Evolutionary conservation across 73 alveolate genomes (phyloP), one percentile per base, ranked within the genome.

Genomic region (Urostyla sp.): DNA sequence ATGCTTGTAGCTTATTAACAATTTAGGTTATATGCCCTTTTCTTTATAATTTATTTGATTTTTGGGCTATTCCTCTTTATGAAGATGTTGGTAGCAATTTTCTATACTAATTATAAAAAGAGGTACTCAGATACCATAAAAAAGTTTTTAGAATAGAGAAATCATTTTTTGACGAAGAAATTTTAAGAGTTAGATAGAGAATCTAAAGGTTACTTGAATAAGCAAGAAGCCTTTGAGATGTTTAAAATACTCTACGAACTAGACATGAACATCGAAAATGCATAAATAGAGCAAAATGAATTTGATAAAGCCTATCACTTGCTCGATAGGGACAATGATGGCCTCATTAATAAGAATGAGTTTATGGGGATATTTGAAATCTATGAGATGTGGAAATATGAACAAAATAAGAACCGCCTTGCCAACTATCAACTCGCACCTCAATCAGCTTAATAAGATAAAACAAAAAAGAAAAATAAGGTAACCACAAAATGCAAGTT

Each of bases 1-100:
- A 86, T 86, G 94, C 77, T 86, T 13, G 87, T 83, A 10, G 94
- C 94, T 2, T 78, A 66, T 48, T 69, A 78, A 26, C 6, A 52
- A 37, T 50, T 32, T 36, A 34, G 87, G 18, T 21, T 48, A 0
- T 37, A n/a, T 2, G 40, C 55, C 77, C 28, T 72, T 0, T 86
- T 55, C 77, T 86, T 86, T 48, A 63, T 77, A 0, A 27, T 46
- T 13, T 86, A 51, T 60, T 36, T 86, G 24, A 34, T 75, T n/a
- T 20, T 84, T 6, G 92, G 92, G 15, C 61, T 84, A 13, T 84
- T 67, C 60, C 60, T 84, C 48, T 20, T 84, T 44, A 15, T 84
- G 74, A 84, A 84, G 37, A 54, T 84, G 28, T 24, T 84, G 24
- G 40, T 84, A 61, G 92, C 92, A 8, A 67, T 74, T 15, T 72